Base-by-base conservation (phyloP, 108 stramenopile species). In the Asterionellopsis glacialis region DNA sequence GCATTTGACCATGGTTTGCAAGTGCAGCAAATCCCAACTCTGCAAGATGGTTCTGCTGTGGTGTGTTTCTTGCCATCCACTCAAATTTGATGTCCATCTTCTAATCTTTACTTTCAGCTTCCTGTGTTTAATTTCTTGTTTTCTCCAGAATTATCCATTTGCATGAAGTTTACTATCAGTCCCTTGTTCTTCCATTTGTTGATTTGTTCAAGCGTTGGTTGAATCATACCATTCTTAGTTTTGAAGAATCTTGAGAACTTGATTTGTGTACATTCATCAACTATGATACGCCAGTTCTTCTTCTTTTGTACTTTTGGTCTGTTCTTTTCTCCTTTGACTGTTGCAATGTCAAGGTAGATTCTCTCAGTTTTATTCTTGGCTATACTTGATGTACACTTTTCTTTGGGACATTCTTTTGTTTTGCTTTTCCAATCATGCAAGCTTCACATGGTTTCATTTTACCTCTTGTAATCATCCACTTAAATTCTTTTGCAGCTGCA, bases 21-120 rank as follows among this genome's bases (percentile, higher is more conserved):
- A 52, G 11, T 5, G 55, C 45, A 12, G 61, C 47, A 33, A 76
- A 76, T 45, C 26, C 67, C 9, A 62, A 6, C 58, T 76, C 70
- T 1, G 55, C 67, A 13, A 68, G 19, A 11, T 13, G 4, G 57
- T 76, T 72, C 7, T 33, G 33, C 33, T 33, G 33, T 33, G 33
- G 33, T 5, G 33, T 72, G 3, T 61, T 54, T 38, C 18, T 5
- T 16, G 53, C 66, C 25, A 48, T 76, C 16, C 42, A 62, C 44
- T 76, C 70, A 26, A 63, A 40, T 1, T 1, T 60, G 11, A 74
- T 23, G 1, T 11, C 26, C 0, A 74, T 19, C 28, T 69, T 64
- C 67, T 63, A 69, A 26, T 57, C 40, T 15, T 10, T 39, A 16
- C 33, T 45, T 11, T 69, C 24, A 0, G 27, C 58, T 15, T 61